Evolutionary conservation across 2,329 filamentous ascomycete species (phyloP), one percentile per base, ranked within the genome.

Genomic region (Amauroascus niger): DNA sequence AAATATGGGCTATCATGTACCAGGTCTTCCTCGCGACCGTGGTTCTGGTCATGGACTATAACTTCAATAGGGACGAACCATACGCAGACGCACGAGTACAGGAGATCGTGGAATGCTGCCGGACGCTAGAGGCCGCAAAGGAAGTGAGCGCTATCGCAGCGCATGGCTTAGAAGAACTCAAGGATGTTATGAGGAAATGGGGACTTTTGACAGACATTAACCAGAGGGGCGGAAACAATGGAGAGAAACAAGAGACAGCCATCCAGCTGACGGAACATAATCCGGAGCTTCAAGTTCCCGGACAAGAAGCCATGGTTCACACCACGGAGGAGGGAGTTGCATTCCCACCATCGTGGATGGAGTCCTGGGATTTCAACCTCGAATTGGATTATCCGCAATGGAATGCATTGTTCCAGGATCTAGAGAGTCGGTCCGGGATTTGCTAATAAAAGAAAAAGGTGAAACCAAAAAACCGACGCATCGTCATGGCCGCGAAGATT

Each of bases 11-110:
- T 22, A 24, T 41, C 20, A 41, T 41, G 39, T 66, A 73, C 53
- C 68, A 71, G 43, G 64, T 72, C 0, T 72, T 72, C 52, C 65
- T 72, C 60, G 69, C 70, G 1, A 66, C 67, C 1, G 67, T 68
- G 1, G 67, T 70, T 5, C 51, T 73, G 9, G 55, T 71, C 3
- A 68, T 72, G 55, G 70, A 72, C 35, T 62, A 69, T 0, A 72
- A 69, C 54, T 69, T 71, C 56, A 71, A 71, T 41, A 66, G 64
- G 58, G 66, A 67, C 46, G 67, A 71, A 40, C 22, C 22, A 16
- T 30, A 30, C 22, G 68, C 64, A 1, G 65, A 68, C 5, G 65
- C 62, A 11, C 60, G 69, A 5, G 65, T 65, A 32, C 57, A 66
- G 24, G 70, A 72, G 46, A 68, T 72, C 1, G 57, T 67, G 1